phyloP scores from a whole-genome alignment of 106 monocot genomes.

The Allium sativum region DNA sequence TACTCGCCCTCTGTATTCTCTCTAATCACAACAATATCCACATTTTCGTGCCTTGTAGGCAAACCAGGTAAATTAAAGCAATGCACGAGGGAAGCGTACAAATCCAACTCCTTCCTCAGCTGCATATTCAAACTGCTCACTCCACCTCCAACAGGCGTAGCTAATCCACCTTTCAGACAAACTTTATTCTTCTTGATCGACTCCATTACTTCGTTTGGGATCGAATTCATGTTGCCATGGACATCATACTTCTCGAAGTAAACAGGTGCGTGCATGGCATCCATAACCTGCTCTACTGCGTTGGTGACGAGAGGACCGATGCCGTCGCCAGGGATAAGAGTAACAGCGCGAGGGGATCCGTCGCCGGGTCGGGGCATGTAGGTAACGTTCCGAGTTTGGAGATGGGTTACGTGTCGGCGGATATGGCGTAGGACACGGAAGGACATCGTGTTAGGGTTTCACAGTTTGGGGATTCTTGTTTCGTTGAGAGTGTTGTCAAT shows the following conservation, averaged over 20 bases:
- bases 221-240: constrained; percentile 10
- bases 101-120: constrained; percentile 15
- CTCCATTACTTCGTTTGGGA: constrained; percentile 10
- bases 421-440: too few species aligned
- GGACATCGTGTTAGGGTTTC: too few species aligned
- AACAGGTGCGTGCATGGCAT: constrained; percentile 12
- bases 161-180: constrained; percentile 11
- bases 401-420: too few species aligned
- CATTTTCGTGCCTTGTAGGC: constrained; percentile 14
- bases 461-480: too few species aligned
- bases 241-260: constrained; percentile 17
- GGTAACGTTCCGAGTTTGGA: constrained; percentile 4
- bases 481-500: too few species aligned
- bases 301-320: constrained; percentile 9
- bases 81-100: constrained; percentile 9
- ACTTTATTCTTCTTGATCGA: constrained; percentile 15
- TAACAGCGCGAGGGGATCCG: constrained; percentile 3
- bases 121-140: constrained; percentile 13
- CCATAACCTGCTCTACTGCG: constrained; percentile 16
- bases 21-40: constrained; percentile 22
- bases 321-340: not conserved
- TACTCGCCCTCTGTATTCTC: constrained; percentile 22
- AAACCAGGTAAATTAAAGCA: constrained; percentile 18
- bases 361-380: constrained; percentile 19
- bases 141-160: constrained; percentile 12